Evolutionary conservation across 805 yeast species (phyloP), one percentile per base, ranked within the genome.

Genomic region (Candida yuanshanica): DNA sequence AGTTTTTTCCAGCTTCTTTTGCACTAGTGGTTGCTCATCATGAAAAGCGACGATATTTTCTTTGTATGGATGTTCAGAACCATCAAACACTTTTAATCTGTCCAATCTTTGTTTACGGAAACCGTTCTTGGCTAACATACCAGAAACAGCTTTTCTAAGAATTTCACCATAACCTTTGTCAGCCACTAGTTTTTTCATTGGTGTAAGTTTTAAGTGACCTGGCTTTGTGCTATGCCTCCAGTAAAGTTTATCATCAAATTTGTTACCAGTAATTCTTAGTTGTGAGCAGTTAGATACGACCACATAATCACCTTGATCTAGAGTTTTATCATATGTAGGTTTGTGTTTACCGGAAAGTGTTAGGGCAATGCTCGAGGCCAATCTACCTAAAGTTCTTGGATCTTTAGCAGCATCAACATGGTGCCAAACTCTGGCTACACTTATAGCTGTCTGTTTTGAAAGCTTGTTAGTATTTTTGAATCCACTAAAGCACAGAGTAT

Each of bases 261-360:
- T 91, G 46, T 80, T 82, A 48, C 98, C 98, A 0, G 96, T 81
- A n/a, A 83, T 71, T 51, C 80, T 81, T 55, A 93, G 62, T 49
- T 79, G 78, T 44, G 86, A 75, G 57, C 96, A 89, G 67, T 93
- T 95, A 12, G 97, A 85, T 2, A 91, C 96, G 11, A 93, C 98
- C 11, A 93, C 97, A 58, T 90, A 93, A 64, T 93, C 99, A 12
- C 99, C 99, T 49, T 81, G 79, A 65, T 93, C 99, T 60, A 83
- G 57, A 8, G 83, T 74, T 22, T 77, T 78, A 55, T 89, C 87
- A 50, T 66, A 83, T 0, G 88, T 75, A 4, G 99, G 99, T 69
- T 93, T 93, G 68, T 93, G 97, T 63, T 93, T 93, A n/a, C 99
- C 99, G 65, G 86, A 88, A 33, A 93, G 72, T 0, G 93, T 81